These are phyloP conservation scores for Papiliotrema terrestris DNA, from an alignment of 1,284 basidiomycete genomes.

Conservation along the genomic window DNA sequence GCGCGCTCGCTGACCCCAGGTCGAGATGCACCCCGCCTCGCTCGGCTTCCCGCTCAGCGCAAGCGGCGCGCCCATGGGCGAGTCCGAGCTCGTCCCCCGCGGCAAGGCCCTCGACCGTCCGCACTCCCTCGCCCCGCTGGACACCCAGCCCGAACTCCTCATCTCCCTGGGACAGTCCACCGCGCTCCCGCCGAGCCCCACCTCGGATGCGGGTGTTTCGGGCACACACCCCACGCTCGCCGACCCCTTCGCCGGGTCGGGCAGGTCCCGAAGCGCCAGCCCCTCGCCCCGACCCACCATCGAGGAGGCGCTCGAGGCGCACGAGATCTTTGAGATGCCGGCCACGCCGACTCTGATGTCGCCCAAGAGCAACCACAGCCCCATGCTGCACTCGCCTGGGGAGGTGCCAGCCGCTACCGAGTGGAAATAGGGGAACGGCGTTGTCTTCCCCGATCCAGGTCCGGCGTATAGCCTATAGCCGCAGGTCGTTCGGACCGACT, in stretches of 20 bases:
- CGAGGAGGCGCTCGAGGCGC: conserved; percentile 2
- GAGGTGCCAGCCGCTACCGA: neutral
- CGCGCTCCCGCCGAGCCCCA: neutral
- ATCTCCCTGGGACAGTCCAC: neutral
- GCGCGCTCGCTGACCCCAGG: neutral
- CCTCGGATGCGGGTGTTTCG: neutral
- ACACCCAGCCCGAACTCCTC: neutral
- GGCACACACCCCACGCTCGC: neutral
- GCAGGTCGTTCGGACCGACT: no score
- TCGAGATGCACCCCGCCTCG: conserved; percentile 4
- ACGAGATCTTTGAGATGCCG: conserved; percentile 7
- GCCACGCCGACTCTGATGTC: neutral
- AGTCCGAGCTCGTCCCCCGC: neutral
- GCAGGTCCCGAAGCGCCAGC: neutral
- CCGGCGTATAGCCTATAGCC: no score
- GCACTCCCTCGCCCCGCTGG: conserved; percentile 2
- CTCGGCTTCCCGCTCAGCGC: conserved; percentile 2
- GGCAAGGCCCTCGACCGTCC: neutral
- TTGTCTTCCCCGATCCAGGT: no score
- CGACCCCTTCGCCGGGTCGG: neutral
- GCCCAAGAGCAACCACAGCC: neutral
- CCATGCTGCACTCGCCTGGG: neutral
- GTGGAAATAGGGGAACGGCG: conserved; percentile 1
- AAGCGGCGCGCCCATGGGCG: neutral
- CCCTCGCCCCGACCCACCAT: neutral